phyloP scores from a whole-genome alignment of 2,329 filamentous ascomycete genomes.

The Tolypocladium pustulatum region DNA sequence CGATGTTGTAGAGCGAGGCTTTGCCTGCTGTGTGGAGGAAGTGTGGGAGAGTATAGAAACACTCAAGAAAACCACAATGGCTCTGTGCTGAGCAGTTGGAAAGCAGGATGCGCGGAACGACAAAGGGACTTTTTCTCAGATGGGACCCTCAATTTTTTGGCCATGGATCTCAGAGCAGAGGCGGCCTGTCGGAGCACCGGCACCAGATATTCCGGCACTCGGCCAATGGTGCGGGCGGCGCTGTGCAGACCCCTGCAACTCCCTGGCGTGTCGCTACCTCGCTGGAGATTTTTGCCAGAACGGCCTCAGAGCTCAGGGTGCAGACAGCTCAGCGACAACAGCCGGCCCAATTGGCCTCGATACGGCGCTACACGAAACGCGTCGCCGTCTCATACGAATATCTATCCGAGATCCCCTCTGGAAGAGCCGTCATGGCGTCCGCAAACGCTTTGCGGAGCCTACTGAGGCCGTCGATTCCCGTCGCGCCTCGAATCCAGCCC shows the following conservation, averaged over 20 bases:
- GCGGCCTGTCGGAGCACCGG: slow-evolving; percentile 14
- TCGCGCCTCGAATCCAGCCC: slow-evolving; percentile 21
- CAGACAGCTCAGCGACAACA: slow-evolving; percentile 7
- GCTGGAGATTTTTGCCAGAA: slow-evolving; percentile 5
- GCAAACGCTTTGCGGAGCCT: slow-evolving; percentile 32
- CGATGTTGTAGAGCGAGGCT: background rate
- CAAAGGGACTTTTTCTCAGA: slow-evolving; percentile 1
- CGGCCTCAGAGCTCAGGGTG: background rate
- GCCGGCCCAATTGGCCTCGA: slow-evolving; percentile 18
- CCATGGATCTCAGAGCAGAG: slow-evolving; percentile 13
- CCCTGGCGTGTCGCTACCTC: background rate
- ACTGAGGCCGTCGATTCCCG: slow-evolving; percentile 21
- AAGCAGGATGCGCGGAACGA: slow-evolving; percentile 1
- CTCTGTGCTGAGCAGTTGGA: background rate
- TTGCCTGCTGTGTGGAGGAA: background rate
- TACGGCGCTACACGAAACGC: slow-evolving; percentile 8
- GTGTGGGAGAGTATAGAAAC: background rate
- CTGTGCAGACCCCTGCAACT: background rate
- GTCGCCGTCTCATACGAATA: background rate
- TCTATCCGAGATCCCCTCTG: background rate
- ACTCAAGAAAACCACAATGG: background rate
- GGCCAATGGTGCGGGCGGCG: background rate
- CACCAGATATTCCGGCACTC: slow-evolving; percentile 15
- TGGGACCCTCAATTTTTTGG: slow-evolving; percentile 11
- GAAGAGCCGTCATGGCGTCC: slow-evolving; percentile 23